Conservation (phyloP, 192 early-diverging fungal genomes). For the Umbelopsis isabellina region DNA sequence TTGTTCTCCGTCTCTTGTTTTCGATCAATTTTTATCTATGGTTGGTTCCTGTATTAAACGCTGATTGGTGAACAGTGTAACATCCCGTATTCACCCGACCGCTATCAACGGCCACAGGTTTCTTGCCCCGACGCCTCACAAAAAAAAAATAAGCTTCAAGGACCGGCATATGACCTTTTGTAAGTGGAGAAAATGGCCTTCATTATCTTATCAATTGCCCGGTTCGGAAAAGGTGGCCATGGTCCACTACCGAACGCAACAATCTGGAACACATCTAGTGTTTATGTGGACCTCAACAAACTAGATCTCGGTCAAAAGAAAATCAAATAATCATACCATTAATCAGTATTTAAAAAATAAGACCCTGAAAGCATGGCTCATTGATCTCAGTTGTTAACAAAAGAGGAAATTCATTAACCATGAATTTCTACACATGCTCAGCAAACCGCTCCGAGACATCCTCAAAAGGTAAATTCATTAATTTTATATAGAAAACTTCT, state of each 20-base stretch:
- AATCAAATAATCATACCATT: too few species aligned
- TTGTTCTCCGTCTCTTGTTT: background rate
- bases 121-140: background rate
- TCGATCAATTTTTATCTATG: background rate
- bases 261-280: too few species aligned
- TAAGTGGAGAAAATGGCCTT: background rate
- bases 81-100: constrained; percentile 21
- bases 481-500: background rate
- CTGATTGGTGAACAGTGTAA: constrained; percentile 1
- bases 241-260: too few species aligned
- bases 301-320: too few species aligned
- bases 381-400: background rate
- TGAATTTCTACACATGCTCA: background rate
- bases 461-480: constrained; percentile 11
- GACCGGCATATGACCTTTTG: constrained; percentile 16
- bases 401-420: constrained; percentile 8
- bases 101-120: background rate
- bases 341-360: too few species aligned
- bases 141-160: background rate
- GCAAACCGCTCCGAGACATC: background rate
- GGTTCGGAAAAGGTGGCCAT: constrained; percentile 4
- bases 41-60: too few species aligned
- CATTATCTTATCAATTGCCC: constrained; percentile 20
- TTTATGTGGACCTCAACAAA: too few species aligned
- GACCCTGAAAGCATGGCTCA: background rate